Evolutionary conservation across 1,284 basidiomycete species (phyloP).

Genomic region (Ustilago shanxiensis): DNA sequence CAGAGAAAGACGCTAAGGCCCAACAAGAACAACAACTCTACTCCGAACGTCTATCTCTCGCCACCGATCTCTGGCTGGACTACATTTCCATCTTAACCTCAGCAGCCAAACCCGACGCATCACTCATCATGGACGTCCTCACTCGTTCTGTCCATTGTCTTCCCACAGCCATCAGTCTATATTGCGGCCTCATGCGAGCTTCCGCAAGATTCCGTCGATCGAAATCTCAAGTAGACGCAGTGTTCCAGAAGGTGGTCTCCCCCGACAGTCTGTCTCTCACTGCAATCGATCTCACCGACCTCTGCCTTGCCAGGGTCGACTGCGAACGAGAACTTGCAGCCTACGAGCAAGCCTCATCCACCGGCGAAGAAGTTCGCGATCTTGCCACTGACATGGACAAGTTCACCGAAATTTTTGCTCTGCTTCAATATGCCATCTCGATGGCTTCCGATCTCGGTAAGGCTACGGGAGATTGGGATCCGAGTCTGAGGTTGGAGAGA

Average conservation of each 20-base stretch:
- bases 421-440: constrained; percentile 49
- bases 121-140: constrained; percentile 49
- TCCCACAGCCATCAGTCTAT: constrained; percentile 47
- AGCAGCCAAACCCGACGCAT: constrained; percentile 26
- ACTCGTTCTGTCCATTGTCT: constrained; percentile 43
- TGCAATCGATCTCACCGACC: constrained; percentile 44
- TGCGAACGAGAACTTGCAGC: constrained; percentile 59
- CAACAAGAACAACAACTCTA: constrained; percentile 42
- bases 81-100: constrained; percentile 44
- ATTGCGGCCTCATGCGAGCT: constrained; percentile 56
- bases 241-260: constrained; percentile 43
- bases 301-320: constrained; percentile 63
- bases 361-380: constrained; percentile 24
- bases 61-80: constrained; percentile 62
- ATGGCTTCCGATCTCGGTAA: constrained; percentile 27
- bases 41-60: constrained; percentile 24
- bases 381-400: constrained; percentile 54
- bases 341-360: constrained; percentile 33
- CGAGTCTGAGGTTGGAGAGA: constrained; percentile 38
- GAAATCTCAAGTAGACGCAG: constrained; percentile 51
- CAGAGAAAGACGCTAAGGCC: constrained; percentile 15
- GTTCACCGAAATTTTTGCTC: constrained; percentile 63
- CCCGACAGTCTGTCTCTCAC: constrained; percentile 33
- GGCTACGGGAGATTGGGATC: constrained; percentile 28
- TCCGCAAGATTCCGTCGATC: constrained; percentile 49